Evolutionary conservation across 495 filamentous ascomycete species (phyloP).

Genomic region (Hypoxylon lienhwacheense): DNA sequence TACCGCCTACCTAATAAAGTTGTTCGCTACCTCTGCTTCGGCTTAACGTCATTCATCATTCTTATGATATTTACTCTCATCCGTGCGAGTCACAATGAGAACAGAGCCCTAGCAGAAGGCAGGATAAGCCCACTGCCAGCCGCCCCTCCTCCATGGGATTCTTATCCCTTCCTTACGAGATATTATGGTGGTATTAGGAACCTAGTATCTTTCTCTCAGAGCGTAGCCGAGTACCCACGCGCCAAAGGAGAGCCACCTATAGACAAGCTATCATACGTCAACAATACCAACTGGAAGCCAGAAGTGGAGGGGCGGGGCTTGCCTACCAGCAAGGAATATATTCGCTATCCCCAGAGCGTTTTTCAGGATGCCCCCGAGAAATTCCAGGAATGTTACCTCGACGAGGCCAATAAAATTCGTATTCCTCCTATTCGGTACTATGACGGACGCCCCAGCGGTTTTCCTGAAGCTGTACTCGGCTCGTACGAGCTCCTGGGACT

Average conservation of each 20-base stretch:
- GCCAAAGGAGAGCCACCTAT: conserved; percentile 48
- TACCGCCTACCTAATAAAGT: conserved; percentile 66
- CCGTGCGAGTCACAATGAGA: conserved; percentile 68
- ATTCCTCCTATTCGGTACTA: conserved; percentile 71
- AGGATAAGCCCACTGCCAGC: conserved; percentile 51
- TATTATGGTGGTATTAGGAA: conserved; percentile 82
- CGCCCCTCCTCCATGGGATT: conserved; percentile 75
- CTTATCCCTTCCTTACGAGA: conserved; percentile 75
- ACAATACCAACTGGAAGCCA: conserved; percentile 32
- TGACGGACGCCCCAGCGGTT: conserved; percentile 72
- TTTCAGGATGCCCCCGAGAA: conserved; percentile 33
- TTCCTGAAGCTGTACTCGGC: conserved; percentile 80
- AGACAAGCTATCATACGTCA: conserved; percentile 32
- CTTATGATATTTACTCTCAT: conserved; percentile 72
- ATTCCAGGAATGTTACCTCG: conserved; percentile 72
- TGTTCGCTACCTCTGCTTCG: conserved; percentile 71
- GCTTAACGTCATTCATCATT: conserved; percentile 65
- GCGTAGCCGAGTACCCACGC: conserved; percentile 76
- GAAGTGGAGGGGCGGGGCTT: conserved; percentile 39
- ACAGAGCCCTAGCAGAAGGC: conserved; percentile 60
- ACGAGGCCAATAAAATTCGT: conserved; percentile 60
- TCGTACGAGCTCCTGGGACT: conserved; percentile 79
- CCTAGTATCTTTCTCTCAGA: conserved; percentile 62
- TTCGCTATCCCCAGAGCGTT: conserved; percentile 41
- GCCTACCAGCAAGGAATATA: conserved; percentile 57